These are phyloP conservation scores for Talaromyces marneffei DNA, from an alignment of 2,329 filamentous ascomycete genomes.

Conservation along the genomic window DNA sequence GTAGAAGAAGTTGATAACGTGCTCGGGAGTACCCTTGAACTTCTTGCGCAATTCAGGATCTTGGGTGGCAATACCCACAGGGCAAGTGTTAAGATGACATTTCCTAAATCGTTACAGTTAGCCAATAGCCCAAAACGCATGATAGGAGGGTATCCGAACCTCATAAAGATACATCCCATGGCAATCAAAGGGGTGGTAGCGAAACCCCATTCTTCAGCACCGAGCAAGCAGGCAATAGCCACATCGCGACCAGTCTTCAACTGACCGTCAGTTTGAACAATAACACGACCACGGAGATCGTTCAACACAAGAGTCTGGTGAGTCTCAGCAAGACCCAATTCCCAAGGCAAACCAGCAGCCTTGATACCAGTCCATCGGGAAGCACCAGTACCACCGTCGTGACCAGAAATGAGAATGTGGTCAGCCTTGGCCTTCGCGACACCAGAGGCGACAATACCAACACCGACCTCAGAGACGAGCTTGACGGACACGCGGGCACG, in stretches of 20 bases:
- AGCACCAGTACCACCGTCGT: slow-evolving; percentile 94
- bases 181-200: slow-evolving; percentile 91
- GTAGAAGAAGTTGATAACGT: slow-evolving; percentile 99
- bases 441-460: slow-evolving; percentile 94
- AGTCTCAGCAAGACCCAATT: slow-evolving; percentile 91
- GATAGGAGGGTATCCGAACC: slow-evolving; percentile 26
- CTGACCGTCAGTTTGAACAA: slow-evolving; percentile 95
- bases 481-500: slow-evolving; percentile 91
- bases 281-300: slow-evolving; percentile 88
- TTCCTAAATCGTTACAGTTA: slow-evolving; percentile 39
- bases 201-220: slow-evolving; percentile 98
- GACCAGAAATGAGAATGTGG: slow-evolving; percentile 92
- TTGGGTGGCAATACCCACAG: slow-evolving; percentile 87
- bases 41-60: slow-evolving; percentile 92
- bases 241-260: slow-evolving; percentile 88
- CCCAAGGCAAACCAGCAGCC: slow-evolving; percentile 94
- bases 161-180: slow-evolving; percentile 95
- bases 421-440: slow-evolving; percentile 97
- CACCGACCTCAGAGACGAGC: slow-evolving; percentile 93
- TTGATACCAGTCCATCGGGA: slow-evolving; percentile 99
- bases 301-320: slow-evolving; percentile 95
- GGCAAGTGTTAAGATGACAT: slow-evolving; percentile 38
- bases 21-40: slow-evolving; percentile 86
- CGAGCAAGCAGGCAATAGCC: slow-evolving; percentile 87
- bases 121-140: neutral